A percentile compares a stretch with the other conserved stretches of the same genome.
Evolutionary conservation across 345 rosid genomes (phyloP).

Genomic region (Mangifera indica): DNA sequence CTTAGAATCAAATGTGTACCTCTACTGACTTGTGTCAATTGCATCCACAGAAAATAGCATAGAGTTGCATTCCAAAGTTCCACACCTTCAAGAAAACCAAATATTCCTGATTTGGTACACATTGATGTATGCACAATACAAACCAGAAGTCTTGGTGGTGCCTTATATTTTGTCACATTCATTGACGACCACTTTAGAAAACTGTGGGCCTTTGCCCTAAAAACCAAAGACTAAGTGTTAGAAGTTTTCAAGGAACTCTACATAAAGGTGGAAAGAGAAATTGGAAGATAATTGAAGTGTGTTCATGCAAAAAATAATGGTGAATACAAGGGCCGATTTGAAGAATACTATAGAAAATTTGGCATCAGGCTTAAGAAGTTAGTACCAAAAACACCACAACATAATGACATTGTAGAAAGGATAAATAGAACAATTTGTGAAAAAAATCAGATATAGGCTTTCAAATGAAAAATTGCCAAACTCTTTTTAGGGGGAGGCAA

Average conservation of each 20-base stretch:
- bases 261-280: background rate
- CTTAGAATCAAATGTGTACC: background rate
- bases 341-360: background rate
- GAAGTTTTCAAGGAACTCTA: no score
- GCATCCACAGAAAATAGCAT: background rate
- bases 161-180: no score
- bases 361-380: background rate
- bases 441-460: conserved; percentile 9
- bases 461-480: background rate
- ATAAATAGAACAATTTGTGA: background rate
- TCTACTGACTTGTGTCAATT: conserved; percentile 5
- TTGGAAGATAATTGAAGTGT: background rate
- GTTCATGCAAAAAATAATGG: background rate
- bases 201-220: conserved; percentile 5
- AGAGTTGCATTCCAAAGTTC: background rate
- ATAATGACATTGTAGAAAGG: background rate
- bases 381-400: background rate
- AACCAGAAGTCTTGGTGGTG: conserved; percentile 1
- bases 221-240: background rate
- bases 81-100: background rate
- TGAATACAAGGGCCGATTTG: conserved; percentile 1
- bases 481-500: conserved; percentile 6
- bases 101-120: background rate
- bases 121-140: background rate
- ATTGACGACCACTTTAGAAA: conserved; percentile 15